Percentiles rank a stretch among this genome's conserved stretches.
phyloP scores from a whole-genome alignment of 768 basidiomycete species.

The Ephemerocybe angulata region DNA sequence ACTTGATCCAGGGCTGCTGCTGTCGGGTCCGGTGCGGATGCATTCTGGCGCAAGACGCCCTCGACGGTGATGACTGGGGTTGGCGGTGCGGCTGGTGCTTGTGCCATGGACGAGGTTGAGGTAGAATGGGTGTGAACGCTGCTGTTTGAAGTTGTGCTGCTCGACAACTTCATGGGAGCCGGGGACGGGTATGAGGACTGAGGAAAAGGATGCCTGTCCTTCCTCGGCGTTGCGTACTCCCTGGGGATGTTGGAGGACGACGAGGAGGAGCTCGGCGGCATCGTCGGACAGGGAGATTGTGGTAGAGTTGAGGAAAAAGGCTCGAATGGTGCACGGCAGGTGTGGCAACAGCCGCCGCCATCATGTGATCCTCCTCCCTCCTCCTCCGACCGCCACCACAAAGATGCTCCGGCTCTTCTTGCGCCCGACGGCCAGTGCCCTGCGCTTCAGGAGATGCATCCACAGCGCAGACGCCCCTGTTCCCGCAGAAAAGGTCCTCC shows the following conservation, averaged over 20 bases:
- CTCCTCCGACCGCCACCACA: not conserved
- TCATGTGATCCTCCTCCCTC: not conserved
- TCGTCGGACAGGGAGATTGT: not conserved
- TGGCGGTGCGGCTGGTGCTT: constrained; percentile 31
- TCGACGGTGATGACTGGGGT: constrained; percentile 47
- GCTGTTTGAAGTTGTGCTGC: constrained; percentile 31
- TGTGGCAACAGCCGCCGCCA: constrained; percentile 2
- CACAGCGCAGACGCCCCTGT: constrained; percentile 3
- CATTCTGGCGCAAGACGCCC: constrained; percentile 52
- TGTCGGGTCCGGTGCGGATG: constrained; percentile 49
- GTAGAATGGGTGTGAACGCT: constrained; percentile 17
- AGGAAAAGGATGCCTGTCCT: constrained; percentile 35
- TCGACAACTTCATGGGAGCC: constrained; percentile 26
- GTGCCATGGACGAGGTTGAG: constrained; percentile 29
- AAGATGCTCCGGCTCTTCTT: too few relatives aligned
- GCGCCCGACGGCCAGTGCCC: too few relatives aligned
- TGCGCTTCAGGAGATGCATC: constrained; percentile 1
- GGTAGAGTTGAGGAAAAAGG: not conserved
- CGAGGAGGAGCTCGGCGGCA: constrained; percentile 12
- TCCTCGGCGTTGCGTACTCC: constrained; percentile 28
- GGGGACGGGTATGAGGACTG: constrained; percentile 32
- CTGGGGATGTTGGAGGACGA: constrained; percentile 7
- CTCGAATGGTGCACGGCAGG: not conserved
- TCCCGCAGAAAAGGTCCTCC: constrained; percentile 25
- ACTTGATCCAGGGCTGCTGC: constrained; percentile 72